Evolutionary conservation across 2,329 filamentous ascomycete species (phyloP), one percentile per base, ranked within the genome.

Genomic region (Rosellinia necatrix): DNA sequence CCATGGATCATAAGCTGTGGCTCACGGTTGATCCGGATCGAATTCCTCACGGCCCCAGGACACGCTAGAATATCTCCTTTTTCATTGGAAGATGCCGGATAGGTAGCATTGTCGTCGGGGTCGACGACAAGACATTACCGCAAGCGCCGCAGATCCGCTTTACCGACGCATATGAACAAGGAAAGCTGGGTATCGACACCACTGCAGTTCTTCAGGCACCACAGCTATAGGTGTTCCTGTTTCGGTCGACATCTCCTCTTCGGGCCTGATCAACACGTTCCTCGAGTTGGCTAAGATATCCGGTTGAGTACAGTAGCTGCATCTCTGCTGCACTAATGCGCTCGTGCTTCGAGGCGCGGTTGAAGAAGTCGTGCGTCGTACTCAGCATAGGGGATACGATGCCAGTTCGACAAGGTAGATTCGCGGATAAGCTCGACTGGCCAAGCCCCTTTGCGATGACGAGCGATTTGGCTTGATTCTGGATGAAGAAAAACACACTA

Each of bases 21-120:
- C 56, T 60, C 57, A 56, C 52, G 49, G 66, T 57, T 61, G 64
- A 69, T 68, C 64, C 67, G 67, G 67, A 68, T 62, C 66, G 55
- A 60, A 62, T 61, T 61, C 61, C 59, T 61, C 63, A 66, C 53
- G 65, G 64, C 51, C 56, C 63, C 61, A 62, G 61, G 57, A 60
- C 62, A 65, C 59, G 53, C 56, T 54, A 41, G 32, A 27, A 49
- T 40, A 53, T 21, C 43, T 21, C 21, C 12, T 13, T 37, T 58
- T 30, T 52, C 35, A 62, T 59, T 60, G 52, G 60, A 58, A 58
- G 58, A 56, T 35, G 22, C 34, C 24, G 24, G 49, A 29, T 35
- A 34, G 52, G 58, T 51, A 50, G 46, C 49, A 58, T 53, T 25
- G 41, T 41, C 46, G 34, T 49, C 49, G 51, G 51, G 47, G 51